These are phyloP conservation scores for Microstroma glucosiphilum DNA, from an alignment of 1,284 basidiomycete genomes.

Conservation along the genomic window DNA sequence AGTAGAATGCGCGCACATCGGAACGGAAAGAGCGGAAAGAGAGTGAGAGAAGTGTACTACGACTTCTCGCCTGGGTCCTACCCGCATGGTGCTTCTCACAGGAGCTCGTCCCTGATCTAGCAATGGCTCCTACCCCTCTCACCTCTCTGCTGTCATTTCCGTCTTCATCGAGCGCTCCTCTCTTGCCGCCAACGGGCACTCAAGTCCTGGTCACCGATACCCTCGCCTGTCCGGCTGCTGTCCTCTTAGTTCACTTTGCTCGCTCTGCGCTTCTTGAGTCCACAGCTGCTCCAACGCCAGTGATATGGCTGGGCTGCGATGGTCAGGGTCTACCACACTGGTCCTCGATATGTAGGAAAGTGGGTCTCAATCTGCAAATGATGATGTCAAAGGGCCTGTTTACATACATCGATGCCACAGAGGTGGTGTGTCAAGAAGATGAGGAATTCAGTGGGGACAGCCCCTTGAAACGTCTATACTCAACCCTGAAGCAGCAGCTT, in stretches of 20 bases:
- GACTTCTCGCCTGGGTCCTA: no score
- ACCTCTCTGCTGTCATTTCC: background rate
- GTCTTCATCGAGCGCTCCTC: background rate
- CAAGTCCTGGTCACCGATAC: conserved; percentile 32
- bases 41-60: no score
- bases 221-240: conserved; percentile 26
- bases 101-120: background rate
- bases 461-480: background rate
- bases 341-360: conserved; percentile 23
- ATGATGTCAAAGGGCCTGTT: conserved; percentile 18
- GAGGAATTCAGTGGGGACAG: conserved; percentile 1
- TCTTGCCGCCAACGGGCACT: conserved; percentile 6
- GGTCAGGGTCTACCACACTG: conserved; percentile 23
- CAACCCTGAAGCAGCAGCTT: background rate
- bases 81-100: no score
- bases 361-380: conserved; percentile 23
- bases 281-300: background rate
- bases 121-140: background rate
- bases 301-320: conserved; percentile 27
- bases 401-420: conserved; percentile 20
- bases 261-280: conserved; percentile 16
- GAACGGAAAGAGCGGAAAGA: no score
- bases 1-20: no score
- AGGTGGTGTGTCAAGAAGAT: background rate
- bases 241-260: conserved; percentile 26